Base-by-base conservation (phyloP, 352 stramenopile species). In the Pythium dissimile region DNA sequence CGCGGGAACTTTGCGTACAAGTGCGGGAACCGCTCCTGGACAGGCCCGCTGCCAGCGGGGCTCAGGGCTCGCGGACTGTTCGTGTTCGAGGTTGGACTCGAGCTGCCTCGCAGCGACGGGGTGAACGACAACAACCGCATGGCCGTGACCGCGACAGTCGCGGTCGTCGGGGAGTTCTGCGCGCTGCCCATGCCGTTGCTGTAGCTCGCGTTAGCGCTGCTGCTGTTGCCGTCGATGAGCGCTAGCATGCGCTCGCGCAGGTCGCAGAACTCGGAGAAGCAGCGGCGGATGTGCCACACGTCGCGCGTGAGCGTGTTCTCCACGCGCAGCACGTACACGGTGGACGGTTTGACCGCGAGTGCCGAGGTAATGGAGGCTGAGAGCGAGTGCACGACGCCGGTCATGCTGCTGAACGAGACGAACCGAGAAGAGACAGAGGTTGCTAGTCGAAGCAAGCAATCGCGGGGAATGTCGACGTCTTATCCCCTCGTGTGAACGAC, bases 181-280 rank as follows among this genome's bases (percentile, higher is more conserved):
- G 46, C 47, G 30, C 38, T 64, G 20, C 39, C 18, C 11, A n/a
- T 62, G 8, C 39, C 43, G 59, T 47, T 47, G 32, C 11, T 32
- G 16, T 24, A 12, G 15, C 27, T 50, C 16, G 26, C 31, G 12
- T 2, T 34, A 13, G 2, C 31, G 8, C 28, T 41, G 34, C n/a
- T 31, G 18, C 50, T 39, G 35, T 44, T 38, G 15, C 39, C 37
- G 30, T 55, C 77, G 45, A 89, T 77, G 18, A 88, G 66, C 3
- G 69, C 64, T 31, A 88, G 51, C 52, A 91, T 72, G 39, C 85
- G 80, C 27, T 88, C 81, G 34, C 78, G 77, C 44, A 91, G 54
- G 56, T 88, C 81, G 31, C 75, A 83, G 47, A 91, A 91, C 38
- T 91, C 81, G 23, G 77, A 77, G 49, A 91, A 91, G 56, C 79